phyloP scores from a whole-genome alignment of 2,329 filamentous ascomycete species.

The Blastomyces percursus region DNA sequence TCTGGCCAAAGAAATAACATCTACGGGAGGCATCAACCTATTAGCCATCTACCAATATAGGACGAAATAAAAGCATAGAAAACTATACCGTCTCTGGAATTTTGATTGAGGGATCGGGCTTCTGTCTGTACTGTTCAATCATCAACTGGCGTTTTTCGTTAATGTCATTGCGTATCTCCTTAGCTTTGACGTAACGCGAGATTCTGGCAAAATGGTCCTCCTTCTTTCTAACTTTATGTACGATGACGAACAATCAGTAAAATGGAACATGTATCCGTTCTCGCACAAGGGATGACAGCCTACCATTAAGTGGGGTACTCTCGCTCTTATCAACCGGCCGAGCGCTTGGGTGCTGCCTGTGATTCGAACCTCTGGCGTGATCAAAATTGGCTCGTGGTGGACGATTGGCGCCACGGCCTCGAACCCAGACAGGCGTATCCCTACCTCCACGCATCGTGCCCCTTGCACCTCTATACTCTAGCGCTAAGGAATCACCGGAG shows the following conservation, averaged over 20 bases:
- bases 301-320: neutral
- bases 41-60: neutral
- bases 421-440: neutral
- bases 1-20: constrained; percentile 38
- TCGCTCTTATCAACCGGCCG: neutral
- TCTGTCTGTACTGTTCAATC: constrained; percentile 20
- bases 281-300: neutral
- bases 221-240: constrained; percentile 13
- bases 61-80: constrained; percentile 4
- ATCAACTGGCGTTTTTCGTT: constrained; percentile 18
- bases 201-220: constrained; percentile 20
- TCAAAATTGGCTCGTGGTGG: neutral
- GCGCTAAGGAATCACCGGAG: neutral
- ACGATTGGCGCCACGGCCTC: constrained; percentile 1
- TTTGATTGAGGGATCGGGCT: constrained; percentile 15
- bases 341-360: neutral
- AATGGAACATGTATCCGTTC: neutral
- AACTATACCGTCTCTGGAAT: constrained; percentile 21
- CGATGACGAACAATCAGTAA: neutral
- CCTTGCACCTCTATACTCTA: neutral
- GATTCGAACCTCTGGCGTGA: neutral
- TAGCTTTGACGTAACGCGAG: constrained; percentile 16
- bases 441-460: neutral
- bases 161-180: constrained; percentile 18
- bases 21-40: constrained; percentile 11